phyloP scores from a whole-genome alignment of 2,329 filamentous ascomycete genomes.

The Xylariales sp. region DNA sequence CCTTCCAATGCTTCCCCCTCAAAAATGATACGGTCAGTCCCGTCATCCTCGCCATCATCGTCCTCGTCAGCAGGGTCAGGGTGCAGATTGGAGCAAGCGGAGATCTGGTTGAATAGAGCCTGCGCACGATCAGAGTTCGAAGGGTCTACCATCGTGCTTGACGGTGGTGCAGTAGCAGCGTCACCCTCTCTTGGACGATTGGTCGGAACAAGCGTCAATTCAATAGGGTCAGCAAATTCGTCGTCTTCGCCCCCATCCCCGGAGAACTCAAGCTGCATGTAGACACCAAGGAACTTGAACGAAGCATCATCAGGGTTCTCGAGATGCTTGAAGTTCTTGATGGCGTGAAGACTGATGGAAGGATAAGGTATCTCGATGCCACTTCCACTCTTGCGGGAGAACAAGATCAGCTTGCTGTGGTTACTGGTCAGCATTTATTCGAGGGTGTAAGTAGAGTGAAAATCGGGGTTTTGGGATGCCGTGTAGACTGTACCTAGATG shows the following conservation, averaged over 20 bases:
- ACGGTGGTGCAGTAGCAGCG: constrained; percentile 16
- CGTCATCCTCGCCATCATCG: constrained; percentile 48
- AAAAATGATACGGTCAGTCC: constrained; percentile 49
- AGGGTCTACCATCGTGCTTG: constrained; percentile 22
- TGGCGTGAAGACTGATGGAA: constrained; percentile 69
- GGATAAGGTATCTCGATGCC: constrained; percentile 72
- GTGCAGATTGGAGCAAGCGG: constrained; percentile 71
- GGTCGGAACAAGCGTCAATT: constrained; percentile 61
- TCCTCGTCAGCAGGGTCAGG: constrained; percentile 62
- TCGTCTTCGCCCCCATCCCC: constrained; percentile 56
- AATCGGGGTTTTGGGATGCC: too few relatives aligned
- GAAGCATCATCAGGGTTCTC: constrained; percentile 30
- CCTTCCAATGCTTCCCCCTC: constrained; percentile 55
- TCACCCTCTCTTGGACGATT: constrained; percentile 12
- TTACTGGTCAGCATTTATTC: background rate
- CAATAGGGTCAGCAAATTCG: constrained; percentile 59
- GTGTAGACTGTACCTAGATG: constrained; percentile 53
- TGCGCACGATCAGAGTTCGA: constrained; percentile 28
- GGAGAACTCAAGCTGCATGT: constrained; percentile 65
- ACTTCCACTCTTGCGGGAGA: constrained; percentile 49
- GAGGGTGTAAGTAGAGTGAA: too few relatives aligned
- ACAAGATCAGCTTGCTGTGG: constrained; percentile 56
- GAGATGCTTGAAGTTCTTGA: constrained; percentile 52
- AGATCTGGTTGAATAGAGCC: constrained; percentile 65
- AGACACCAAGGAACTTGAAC: constrained; percentile 46